Base-by-base conservation (phyloP, 495 filamentous ascomycete genomes). In the Tuber umbilicatum region DNA sequence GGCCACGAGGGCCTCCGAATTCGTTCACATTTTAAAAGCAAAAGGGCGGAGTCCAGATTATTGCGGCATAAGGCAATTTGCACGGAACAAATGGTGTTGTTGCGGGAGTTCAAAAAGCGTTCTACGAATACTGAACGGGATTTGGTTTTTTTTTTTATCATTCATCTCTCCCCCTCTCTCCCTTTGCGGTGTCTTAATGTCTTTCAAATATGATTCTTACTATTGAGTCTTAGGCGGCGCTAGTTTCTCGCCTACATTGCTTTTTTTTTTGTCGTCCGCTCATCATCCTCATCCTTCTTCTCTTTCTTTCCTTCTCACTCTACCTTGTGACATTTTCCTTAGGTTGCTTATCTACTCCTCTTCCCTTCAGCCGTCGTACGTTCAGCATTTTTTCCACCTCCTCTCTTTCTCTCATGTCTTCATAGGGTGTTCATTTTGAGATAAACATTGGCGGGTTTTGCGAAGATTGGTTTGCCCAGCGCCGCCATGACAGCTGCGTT, bases 21-120 rank as follows among this genome's bases (percentile, higher is more conserved):
- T 79, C 73, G 9, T 81, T 81, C 55, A 70, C 39, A 41, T 81
- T 81, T 70, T 80, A 81, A 47, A 42, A 21, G 72, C 45, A n/a
- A 64, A 31, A 6, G 27, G 31, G 27, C 17, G 55, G 16, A 39
- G 69, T 23, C 35, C 42, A 70, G 38, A 43, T n/a, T 39, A 64
- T 64, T 64, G 55, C 14, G 55, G 14, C 17, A 27, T 12, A 35
- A 14, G 55, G 55, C 55, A 64, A 64, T 64, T 64, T 64, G 55
- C 55, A 64, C 35, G 55, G 55, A 64, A 64, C 31, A 64, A 64
- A 17, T 64, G 55, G 55, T 64, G 55, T 64, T 64, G 27, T 64
- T 9, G 5, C 2, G 23, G 40, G 68, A 70, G 37, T 70, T 23
- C 69, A n/a, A 70, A 40, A 43, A 40, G 7, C 38, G 23, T 70